Evolutionary conservation across 2,329 filamentous ascomycete species (phyloP).

Genomic region (Chalara sp.): DNA sequence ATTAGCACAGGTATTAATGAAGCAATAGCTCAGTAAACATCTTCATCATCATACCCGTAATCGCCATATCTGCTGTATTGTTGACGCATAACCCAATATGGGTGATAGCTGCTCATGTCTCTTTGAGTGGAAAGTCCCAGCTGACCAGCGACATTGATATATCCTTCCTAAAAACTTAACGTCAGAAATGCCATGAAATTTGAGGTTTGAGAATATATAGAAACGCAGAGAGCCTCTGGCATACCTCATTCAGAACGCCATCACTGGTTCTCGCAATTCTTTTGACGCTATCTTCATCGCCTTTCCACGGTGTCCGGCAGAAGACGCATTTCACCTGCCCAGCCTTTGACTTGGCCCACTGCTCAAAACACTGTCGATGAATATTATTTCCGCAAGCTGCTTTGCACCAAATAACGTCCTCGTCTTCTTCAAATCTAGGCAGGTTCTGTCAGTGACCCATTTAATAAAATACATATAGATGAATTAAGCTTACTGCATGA

Average conservation of each 20-base stretch:
- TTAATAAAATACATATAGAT: too few species aligned
- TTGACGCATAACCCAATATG: constrained; percentile 14
- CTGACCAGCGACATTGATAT: constrained; percentile 54
- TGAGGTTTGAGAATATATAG: too few species aligned
- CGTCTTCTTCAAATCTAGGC: constrained; percentile 31
- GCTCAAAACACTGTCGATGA: constrained; percentile 46
- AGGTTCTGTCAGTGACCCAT: too few species aligned
- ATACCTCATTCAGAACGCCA: constrained; percentile 19
- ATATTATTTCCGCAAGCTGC: constrained; percentile 55
- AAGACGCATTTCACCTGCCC: constrained; percentile 50
- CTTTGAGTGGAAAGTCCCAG: constrained; percentile 48
- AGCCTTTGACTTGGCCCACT: constrained; percentile 44
- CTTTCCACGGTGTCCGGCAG: constrained; percentile 51
- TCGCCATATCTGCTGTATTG: not conserved
- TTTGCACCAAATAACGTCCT: constrained; percentile 50
- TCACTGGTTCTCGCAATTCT: constrained; percentile 36
- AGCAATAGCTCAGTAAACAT: too few species aligned
- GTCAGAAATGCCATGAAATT: too few species aligned
- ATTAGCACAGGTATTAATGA: too few species aligned
- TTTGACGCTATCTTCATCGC: constrained; percentile 34
- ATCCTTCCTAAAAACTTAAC: constrained; percentile 38
- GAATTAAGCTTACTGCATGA: constrained; percentile 33
- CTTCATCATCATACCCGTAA: not conserved
- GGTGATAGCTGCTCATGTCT: constrained; percentile 34
- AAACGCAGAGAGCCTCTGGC: not conserved